Percentiles rank a stretch among this genome's conserved stretches.
Conservation (phyloP, 129 eudicot genomes). For the Solidago caesia region DNA sequence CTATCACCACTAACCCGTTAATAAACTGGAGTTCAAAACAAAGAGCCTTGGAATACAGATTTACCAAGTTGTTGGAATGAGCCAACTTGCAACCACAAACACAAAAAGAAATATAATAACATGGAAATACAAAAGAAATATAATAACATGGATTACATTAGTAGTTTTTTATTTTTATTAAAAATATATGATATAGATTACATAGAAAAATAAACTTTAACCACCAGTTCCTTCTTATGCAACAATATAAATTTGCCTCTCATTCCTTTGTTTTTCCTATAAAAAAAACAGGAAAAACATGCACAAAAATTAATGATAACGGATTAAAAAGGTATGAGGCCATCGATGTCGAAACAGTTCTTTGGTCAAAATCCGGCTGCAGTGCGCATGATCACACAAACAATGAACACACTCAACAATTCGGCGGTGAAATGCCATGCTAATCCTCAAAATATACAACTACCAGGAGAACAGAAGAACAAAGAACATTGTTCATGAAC, state of each 20-base stretch:
- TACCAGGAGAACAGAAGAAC: slow-evolving; percentile 65
- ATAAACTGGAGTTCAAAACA: too few species aligned
- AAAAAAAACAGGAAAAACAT: slow-evolving; percentile 34
- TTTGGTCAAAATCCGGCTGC: slow-evolving; percentile 53
- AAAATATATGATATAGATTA: not conserved
- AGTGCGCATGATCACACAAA: slow-evolving; percentile 44
- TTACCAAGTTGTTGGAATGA: too few species aligned
- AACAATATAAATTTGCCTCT: not conserved
- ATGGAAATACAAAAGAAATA: too few species aligned
- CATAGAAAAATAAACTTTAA: not conserved
- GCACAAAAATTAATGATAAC: slow-evolving; percentile 62
- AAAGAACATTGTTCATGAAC: slow-evolving; percentile 80
- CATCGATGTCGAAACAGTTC: slow-evolving; percentile 60
- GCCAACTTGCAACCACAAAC: too few species aligned
- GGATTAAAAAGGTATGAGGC: slow-evolving; percentile 63
- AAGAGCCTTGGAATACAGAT: too few species aligned
- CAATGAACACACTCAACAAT: slow-evolving; percentile 51
- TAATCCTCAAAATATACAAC: slow-evolving; percentile 59
- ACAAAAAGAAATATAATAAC: too few species aligned
- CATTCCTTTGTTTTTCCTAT: not conserved
- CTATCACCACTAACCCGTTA: too few species aligned
- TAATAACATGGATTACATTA: too few species aligned
- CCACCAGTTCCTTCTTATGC: not conserved
- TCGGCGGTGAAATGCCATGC: slow-evolving; percentile 72
- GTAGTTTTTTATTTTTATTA: too few species aligned